phyloP scores from a whole-genome alignment of 164 flowering plant species.

The Macadamia tetraphylla region DNA sequence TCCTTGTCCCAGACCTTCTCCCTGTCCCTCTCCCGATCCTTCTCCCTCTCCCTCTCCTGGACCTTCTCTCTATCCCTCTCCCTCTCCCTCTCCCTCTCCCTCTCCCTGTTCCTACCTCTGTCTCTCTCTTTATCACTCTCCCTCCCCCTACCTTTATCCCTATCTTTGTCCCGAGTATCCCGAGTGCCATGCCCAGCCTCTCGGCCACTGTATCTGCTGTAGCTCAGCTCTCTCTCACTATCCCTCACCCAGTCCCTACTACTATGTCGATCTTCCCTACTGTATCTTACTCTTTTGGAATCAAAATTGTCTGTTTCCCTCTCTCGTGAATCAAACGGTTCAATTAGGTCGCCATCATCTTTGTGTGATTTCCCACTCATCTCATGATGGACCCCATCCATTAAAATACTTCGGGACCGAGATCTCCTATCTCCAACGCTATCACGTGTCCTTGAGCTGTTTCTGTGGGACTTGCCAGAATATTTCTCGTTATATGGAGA shows the following conservation, averaged over 20 bases:
- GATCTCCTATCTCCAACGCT: constrained; percentile 31
- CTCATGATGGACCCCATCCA: constrained; percentile 26
- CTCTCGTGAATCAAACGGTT: constrained; percentile 14
- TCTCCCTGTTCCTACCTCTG: constrained; percentile 22
- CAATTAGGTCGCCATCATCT: constrained; percentile 11
- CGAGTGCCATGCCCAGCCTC: constrained; percentile 26
- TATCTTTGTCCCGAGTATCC: constrained; percentile 23
- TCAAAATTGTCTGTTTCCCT: constrained; percentile 26
- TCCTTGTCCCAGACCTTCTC: constrained; percentile 25
- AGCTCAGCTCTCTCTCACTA: constrained; percentile 32
- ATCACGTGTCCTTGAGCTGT: constrained; percentile 47
- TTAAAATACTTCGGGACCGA: constrained; percentile 33
- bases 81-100: constrained; percentile 11
- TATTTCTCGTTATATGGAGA: constrained; percentile 29
- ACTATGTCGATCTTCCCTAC: constrained; percentile 13
- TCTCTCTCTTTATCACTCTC: constrained; percentile 13
- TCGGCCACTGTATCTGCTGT: constrained; percentile 19
- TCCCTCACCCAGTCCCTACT: constrained; percentile 15
- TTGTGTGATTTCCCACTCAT: constrained; percentile 9
- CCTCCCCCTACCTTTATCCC: constrained; percentile 11
- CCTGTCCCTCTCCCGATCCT: constrained; percentile 22
- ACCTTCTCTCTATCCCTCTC: constrained; percentile 17
- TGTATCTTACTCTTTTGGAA: constrained; percentile 16
- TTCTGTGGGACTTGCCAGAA: constrained; percentile 25
- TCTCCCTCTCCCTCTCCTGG: constrained; percentile 21